These are phyloP conservation scores for Salix udensis DNA, from an alignment of 345 rosid species.

Conservation along the genomic window DNA sequence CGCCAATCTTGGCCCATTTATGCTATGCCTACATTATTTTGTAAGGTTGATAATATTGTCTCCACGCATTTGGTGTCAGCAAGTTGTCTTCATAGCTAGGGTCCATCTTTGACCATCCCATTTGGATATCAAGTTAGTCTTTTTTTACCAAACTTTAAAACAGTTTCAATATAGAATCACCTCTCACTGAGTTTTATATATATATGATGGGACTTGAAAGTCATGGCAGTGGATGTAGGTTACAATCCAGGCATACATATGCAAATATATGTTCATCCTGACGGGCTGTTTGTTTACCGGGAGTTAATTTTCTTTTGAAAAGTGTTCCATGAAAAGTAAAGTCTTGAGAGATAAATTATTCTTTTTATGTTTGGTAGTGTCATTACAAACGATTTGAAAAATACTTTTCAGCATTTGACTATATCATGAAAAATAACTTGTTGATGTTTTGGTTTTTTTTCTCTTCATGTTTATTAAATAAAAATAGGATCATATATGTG, in stretches of 20 bases:
- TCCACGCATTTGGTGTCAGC: not conserved
- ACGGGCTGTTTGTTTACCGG: not conserved
- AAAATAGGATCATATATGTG: too few relatives aligned
- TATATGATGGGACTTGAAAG: not conserved
- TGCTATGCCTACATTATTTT: not conserved
- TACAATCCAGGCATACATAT: not conserved
- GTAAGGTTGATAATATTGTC: not conserved
- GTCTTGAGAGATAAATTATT: too few relatives aligned
- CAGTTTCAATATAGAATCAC: not conserved
- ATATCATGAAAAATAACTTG: too few relatives aligned
- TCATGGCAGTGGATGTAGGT: conserved; percentile 2
- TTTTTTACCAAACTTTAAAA: not conserved
- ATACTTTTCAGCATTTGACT: too few relatives aligned
- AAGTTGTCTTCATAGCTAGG: not conserved
- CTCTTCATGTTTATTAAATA: too few relatives aligned
- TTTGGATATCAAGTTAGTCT: not conserved
- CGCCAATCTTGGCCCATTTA: conserved; percentile 12
- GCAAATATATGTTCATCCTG: not conserved
- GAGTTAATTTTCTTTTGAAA: too few relatives aligned
- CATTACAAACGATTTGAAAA: too few relatives aligned
- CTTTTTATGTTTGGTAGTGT: too few relatives aligned
- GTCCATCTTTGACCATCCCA: not conserved
- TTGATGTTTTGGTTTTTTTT: too few relatives aligned
- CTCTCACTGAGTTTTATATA: not conserved
- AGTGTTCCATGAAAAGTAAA: too few relatives aligned